A percentile compares a stretch with the other conserved stretches of the same genome.
Conservation (phyloP, 2,329 filamentous ascomycete genomes). For the Aspergillus awamori region DNA sequence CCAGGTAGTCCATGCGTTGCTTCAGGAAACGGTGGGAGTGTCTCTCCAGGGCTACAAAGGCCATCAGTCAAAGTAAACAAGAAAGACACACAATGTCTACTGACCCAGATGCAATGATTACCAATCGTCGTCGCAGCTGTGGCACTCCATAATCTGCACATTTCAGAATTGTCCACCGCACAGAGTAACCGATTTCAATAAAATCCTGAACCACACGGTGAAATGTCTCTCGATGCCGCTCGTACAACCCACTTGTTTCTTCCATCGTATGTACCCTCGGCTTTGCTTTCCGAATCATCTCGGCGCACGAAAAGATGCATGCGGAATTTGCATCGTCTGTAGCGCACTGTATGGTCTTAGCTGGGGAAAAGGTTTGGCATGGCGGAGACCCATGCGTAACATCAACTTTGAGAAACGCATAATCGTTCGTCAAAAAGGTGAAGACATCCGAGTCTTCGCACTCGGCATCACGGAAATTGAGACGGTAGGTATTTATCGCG, state of each 20-base stretch:
- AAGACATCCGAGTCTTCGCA: constrained; percentile 51
- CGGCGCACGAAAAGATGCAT: constrained; percentile 50
- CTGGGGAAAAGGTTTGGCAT: constrained; percentile 74
- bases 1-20: constrained; percentile 57
- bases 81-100: constrained; percentile 18
- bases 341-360: constrained; percentile 61
- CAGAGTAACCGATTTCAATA: constrained; percentile 66
- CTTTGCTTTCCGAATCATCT: constrained; percentile 59
- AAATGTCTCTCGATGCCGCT: constrained; percentile 60
- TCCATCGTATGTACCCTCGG: constrained; percentile 77
- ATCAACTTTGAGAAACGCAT: constrained; percentile 57
- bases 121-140: constrained; percentile 52
- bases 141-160: constrained; percentile 54
- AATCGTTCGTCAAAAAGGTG: constrained; percentile 40
- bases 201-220: constrained; percentile 65
- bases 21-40: constrained; percentile 65
- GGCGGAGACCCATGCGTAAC: constrained; percentile 76
- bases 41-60: constrained; percentile 67
- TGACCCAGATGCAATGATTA: constrained; percentile 59
- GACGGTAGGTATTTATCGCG: constrained; percentile 61
- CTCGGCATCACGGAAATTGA: constrained; percentile 57
- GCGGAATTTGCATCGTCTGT: constrained; percentile 71
- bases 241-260: constrained; percentile 71
- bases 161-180: constrained; percentile 67
- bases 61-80: neutral